Conservation (phyloP, 1,284 basidiomycete species). For the Ganoderma sinense region DNA sequence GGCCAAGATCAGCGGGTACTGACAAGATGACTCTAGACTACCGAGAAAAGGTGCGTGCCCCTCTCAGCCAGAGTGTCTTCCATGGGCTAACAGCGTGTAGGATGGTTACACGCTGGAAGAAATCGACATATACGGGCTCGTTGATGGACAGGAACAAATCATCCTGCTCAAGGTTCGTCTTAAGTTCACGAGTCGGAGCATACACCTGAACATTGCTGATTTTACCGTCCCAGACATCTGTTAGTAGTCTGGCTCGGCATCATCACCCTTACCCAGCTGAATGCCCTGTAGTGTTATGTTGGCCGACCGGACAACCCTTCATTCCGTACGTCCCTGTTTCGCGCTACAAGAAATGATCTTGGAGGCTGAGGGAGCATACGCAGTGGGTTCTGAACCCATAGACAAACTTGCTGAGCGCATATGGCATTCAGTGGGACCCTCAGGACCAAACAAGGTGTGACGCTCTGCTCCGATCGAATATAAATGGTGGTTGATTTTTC, state of each 20-base stretch:
- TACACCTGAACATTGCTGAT: conserved; percentile 4
- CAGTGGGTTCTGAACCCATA: conserved; percentile 83
- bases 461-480: neutral
- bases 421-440: conserved; percentile 80
- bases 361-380: neutral
- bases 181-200: conserved; percentile 31
- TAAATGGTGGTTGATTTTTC: neutral
- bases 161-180: conserved; percentile 56
- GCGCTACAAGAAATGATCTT: too few species aligned
- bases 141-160: conserved; percentile 59
- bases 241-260: conserved; percentile 19
- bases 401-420: conserved; percentile 73
- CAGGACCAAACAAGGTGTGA: conserved; percentile 81
- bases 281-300: conserved; percentile 65
- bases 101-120: conserved; percentile 80
- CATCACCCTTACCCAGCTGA: conserved; percentile 31
- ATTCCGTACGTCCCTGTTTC: conserved; percentile 58
- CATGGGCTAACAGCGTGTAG: conserved; percentile 39
- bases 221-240: conserved; percentile 32
- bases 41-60: conserved; percentile 72
- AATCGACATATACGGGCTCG: conserved; percentile 66
- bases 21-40: conserved; percentile 57
- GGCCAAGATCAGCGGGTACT: neutral
- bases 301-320: conserved; percentile 81
- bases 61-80: neutral